Conservation (phyloP, 306 rosid species). For the Amphicarpaea edgeworthii region DNA sequence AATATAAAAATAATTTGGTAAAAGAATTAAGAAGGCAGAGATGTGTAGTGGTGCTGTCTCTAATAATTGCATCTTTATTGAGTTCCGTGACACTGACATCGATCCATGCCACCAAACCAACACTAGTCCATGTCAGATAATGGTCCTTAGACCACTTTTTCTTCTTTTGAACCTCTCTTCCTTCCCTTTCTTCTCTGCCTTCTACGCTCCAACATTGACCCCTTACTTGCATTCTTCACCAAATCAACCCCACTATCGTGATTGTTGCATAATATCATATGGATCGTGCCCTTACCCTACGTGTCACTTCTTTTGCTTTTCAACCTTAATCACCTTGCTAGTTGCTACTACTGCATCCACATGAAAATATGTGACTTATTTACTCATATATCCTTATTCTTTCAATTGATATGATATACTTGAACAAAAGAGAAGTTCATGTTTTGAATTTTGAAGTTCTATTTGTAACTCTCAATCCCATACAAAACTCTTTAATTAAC, state of each 20-base stretch:
- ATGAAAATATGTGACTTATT: too few species aligned
- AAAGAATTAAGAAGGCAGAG: not conserved
- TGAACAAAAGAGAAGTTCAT: not conserved
- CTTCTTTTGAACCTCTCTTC: constrained; percentile 23
- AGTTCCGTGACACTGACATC: constrained; percentile 63
- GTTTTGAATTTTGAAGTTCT: not conserved
- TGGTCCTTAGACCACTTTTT: constrained; percentile 46
- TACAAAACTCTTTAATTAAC: not conserved
- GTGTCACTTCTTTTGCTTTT: constrained; percentile 37
- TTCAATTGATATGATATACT: not conserved
- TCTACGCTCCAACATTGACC: constrained; percentile 41
- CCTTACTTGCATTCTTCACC: not conserved
- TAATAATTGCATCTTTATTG: constrained; percentile 76
- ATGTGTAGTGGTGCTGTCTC: constrained; percentile 38
- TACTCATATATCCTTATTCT: too few species aligned
- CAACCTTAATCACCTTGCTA: not conserved
- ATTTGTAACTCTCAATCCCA: constrained; percentile 29
- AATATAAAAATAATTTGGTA: not conserved
- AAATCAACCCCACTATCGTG: constrained; percentile 33
- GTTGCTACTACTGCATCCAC: too few species aligned
- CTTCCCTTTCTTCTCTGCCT: not conserved
- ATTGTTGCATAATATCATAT: not conserved
- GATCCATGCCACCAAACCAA: constrained; percentile 44
- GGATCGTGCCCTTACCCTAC: constrained; percentile 11
- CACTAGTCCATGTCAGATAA: constrained; percentile 46